phyloP scores from a whole-genome alignment of 2,329 filamentous ascomycete genomes.

The Trichoderma koningiopsis region DNA sequence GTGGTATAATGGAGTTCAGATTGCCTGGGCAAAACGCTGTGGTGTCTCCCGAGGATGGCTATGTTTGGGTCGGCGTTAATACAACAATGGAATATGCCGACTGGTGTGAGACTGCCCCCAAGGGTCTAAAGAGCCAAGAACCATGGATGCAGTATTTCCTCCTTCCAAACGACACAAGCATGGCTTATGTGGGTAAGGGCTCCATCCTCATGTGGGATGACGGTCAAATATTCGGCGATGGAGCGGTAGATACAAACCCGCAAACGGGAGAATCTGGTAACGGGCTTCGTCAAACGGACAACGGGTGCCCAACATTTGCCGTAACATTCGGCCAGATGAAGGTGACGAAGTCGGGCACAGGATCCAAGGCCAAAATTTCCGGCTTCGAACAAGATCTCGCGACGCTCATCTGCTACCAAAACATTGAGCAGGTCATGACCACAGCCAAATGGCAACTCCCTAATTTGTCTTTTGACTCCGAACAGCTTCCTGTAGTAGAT shows the following conservation, averaged over 20 bases:
- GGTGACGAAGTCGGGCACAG: slow-evolving; percentile 9
- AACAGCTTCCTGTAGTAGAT: not conserved
- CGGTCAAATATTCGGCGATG: not conserved
- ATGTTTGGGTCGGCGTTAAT: slow-evolving; percentile 9
- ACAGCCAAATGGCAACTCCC: slow-evolving; percentile 16
- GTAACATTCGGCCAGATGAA: slow-evolving; percentile 4
- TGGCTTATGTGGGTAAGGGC: slow-evolving; percentile 11
- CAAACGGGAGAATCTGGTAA: not conserved
- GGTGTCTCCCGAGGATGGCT: not conserved
- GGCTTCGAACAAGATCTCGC: slow-evolving; percentile 18
- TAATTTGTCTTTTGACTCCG: not conserved
- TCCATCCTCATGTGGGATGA: not conserved
- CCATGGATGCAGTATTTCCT: slow-evolving; percentile 21
- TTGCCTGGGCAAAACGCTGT: not conserved
- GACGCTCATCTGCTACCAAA: slow-evolving; percentile 17
- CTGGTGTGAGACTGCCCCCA: slow-evolving; percentile 3
- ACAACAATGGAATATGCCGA: slow-evolving; percentile 8
- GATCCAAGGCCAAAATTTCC: not conserved
- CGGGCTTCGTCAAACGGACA: not conserved
- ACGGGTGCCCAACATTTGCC: slow-evolving; percentile 17
- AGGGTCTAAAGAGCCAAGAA: not conserved
- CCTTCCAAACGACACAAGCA: slow-evolving; percentile 19
- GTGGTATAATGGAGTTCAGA: not conserved
- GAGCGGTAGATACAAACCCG: slow-evolving; percentile 2
- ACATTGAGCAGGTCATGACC: slow-evolving; percentile 13